Base-by-base conservation (phyloP, 306 rosid genomes). In the Mimosa bimucronata region DNA sequence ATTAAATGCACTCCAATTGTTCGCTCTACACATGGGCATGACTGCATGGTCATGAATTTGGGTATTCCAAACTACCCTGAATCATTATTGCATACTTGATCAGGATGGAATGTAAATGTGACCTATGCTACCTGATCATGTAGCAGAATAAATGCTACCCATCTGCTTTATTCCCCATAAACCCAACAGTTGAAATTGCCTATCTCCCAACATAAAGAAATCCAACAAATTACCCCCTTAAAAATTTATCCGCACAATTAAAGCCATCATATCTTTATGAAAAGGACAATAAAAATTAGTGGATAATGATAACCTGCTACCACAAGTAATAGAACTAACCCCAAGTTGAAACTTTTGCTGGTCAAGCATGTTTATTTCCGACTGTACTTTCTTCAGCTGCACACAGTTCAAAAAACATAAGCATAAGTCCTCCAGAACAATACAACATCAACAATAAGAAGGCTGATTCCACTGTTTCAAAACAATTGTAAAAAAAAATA, bases 331-430 rank as follows among this genome's bases (percentile, higher is more conserved):
- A 74, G 77, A 81, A 88, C 97, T 82, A 60, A 95, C 98, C 94
- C 61, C 84, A 71, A 90, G 81, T 84, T 90, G 89, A 80, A 83
- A 81, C 86, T 82, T 92, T 62, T 26, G 88, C 83, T 74, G 83
- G 73, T 91, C 92, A 87, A 88, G 88, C 76, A 60, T 41, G 71
- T 73, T 69, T 75, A 91, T 85, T 64, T 90, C 94, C 4, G 79
- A 73, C 82, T 88, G 86, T 76, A 91, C 88, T 84, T 84, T 87
- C 87, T 88, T 88, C 79, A 95, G 79, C 98, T 95, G 96, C 84
- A 71, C 64, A 80, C 2, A 76, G 73, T 81, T 79, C 79, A 81
- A 83, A 68, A 34, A 86, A 85, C 57, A 77, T 81, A 87, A 85
- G 77, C 34, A 72, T 53, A 67, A 65, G 71, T 61, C 30, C 10